phyloP scores from a whole-genome alignment of 2,329 filamentous ascomycete species.

The Fonsecaea monophora region DNA sequence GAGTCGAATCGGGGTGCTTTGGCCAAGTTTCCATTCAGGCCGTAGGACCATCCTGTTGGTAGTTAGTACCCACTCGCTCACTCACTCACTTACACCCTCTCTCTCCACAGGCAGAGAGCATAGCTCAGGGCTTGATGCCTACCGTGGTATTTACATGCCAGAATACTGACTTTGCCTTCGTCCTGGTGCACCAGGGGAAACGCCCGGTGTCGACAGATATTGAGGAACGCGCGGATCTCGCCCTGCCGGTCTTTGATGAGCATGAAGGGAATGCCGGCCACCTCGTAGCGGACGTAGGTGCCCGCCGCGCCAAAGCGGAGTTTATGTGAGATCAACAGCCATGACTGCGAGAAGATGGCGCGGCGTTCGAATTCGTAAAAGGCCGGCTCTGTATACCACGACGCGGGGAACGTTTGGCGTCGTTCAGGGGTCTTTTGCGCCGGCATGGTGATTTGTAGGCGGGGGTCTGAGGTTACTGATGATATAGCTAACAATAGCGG shows the following conservation, averaged over 20 bases:
- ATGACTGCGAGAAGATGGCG: slow-evolving; percentile 59
- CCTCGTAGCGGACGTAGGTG: slow-evolving; percentile 40
- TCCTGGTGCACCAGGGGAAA: slow-evolving; percentile 57
- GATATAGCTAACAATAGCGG: too few relatives aligned
- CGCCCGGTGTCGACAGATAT: slow-evolving; percentile 67
- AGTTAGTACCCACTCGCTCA: too few relatives aligned
- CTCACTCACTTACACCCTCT: too few relatives aligned
- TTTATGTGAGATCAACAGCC: slow-evolving; percentile 51
- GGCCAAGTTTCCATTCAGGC: slow-evolving; percentile 63
- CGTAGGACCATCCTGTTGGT: slow-evolving; percentile 60
- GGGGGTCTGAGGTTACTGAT: too few relatives aligned
- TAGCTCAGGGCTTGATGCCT: too few relatives aligned
- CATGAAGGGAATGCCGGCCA: slow-evolving; percentile 62
- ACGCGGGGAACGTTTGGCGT: slow-evolving; percentile 50
- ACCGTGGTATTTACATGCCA: slow-evolving; percentile 67
- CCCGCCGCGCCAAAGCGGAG: slow-evolving; percentile 59
- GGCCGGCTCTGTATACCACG: slow-evolving; percentile 57
- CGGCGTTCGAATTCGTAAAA: slow-evolving; percentile 60
- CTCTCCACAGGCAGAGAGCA: slow-evolving; percentile 41
- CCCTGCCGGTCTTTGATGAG: slow-evolving; percentile 58
- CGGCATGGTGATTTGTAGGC: too few relatives aligned
- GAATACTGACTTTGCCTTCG: slow-evolving; percentile 47
- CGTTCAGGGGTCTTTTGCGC: too few relatives aligned
- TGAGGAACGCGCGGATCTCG: slow-evolving; percentile 66
- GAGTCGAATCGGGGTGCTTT: slow-evolving; percentile 67